A percentile compares a stretch with the other conserved stretches of the same genome.
phyloP scores from a whole-genome alignment of 2,329 filamentous ascomycete genomes.

The Aspergillus luchuensis region DNA sequence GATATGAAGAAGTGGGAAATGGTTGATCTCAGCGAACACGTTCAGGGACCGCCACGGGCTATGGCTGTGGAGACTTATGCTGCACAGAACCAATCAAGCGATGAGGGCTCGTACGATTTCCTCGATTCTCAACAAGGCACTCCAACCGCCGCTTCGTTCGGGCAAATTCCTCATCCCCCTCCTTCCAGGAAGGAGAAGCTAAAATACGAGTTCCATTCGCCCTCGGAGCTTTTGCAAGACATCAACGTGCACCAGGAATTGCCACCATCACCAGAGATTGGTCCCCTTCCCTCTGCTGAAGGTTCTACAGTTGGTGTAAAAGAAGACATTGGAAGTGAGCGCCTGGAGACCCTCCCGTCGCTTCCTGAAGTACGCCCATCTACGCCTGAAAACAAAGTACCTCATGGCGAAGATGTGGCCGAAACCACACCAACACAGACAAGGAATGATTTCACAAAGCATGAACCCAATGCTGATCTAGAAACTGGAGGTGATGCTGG shows the following conservation, averaged over 20 bases:
- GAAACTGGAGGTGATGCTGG: conserved; percentile 21
- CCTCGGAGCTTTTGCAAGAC: conserved; percentile 48
- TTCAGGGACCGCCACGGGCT: conserved; percentile 27
- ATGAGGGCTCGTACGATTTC: conserved; percentile 46
- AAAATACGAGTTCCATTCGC: conserved; percentile 51
- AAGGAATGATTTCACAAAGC: neutral
- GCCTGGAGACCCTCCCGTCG: conserved; percentile 21
- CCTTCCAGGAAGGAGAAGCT: conserved; percentile 41
- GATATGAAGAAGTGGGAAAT: conserved; percentile 37
- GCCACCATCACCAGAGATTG: conserved; percentile 25
- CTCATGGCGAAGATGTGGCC: conserved; percentile 15
- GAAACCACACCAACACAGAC: conserved; percentile 17
- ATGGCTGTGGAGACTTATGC: conserved; percentile 38
- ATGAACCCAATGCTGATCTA: neutral
- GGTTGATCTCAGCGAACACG: conserved; percentile 26
- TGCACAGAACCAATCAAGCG: conserved; percentile 30
- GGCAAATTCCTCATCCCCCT: conserved; percentile 24
- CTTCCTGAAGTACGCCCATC: conserved; percentile 20
- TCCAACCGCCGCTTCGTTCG: conserved; percentile 62
- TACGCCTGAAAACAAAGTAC: conserved; percentile 20
- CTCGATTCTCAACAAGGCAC: conserved; percentile 68
- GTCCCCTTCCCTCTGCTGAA: conserved; percentile 33
- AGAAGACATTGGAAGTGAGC: conserved; percentile 24
- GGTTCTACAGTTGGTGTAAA: conserved; percentile 32
- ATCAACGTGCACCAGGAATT: conserved; percentile 27